Evolutionary conservation across 148 eudicot species (phyloP).

Genomic region (Arctostaphylos glauca): DNA sequence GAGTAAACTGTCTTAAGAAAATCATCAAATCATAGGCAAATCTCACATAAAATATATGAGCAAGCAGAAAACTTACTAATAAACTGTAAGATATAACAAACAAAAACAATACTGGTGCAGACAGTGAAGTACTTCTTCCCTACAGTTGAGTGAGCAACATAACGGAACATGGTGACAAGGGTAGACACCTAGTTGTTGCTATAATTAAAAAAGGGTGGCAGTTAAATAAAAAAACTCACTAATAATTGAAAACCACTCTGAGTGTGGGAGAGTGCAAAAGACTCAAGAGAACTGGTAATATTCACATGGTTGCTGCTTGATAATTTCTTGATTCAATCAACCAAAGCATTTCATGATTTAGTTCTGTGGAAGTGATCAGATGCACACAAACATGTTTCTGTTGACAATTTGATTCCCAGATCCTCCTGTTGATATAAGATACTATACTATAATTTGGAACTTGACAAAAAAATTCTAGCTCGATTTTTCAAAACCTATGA

Average conservation of each 20-base stretch:
- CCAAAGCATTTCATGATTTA: neutral
- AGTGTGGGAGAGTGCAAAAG: neutral
- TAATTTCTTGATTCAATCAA: neutral
- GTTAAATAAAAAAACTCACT: neutral
- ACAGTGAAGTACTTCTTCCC: neutral
- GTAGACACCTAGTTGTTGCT: neutral
- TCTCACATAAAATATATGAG: neutral
- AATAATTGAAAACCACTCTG: neutral
- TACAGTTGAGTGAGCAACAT: neutral
- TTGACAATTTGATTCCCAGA: neutral
- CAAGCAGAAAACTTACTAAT: neutral
- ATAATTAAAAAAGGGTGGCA: neutral
- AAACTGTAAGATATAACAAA: neutral
- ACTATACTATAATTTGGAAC: neutral
- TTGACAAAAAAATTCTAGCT: neutral
- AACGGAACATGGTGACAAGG: neutral
- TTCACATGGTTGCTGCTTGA: neutral
- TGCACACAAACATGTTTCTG: neutral
- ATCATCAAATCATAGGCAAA: neutral
- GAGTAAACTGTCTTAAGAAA: neutral
- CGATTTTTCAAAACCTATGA: neutral
- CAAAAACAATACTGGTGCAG: neutral
- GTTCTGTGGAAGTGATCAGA: neutral
- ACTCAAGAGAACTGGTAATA: neutral
- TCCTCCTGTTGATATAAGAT: neutral